Base-by-base conservation (phyloP, 768 basidiomycete species). In the Phylloporus sp. region DNA sequence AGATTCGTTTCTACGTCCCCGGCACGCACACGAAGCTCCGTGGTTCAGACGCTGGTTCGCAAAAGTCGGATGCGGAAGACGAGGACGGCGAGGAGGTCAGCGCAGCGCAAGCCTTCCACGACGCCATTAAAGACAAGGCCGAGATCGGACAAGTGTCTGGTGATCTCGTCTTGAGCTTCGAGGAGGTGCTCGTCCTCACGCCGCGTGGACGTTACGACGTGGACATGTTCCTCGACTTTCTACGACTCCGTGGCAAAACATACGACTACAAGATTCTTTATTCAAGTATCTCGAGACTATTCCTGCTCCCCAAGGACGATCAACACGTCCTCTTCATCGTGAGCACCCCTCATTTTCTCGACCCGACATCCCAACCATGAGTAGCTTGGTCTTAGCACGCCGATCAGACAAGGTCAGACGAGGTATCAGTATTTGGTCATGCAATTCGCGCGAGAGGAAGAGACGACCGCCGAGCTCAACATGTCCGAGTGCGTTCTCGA, bases 251-350 rank as follows among this genome's bases (percentile, higher is more conserved):
- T n/a, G 96, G 96, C 42, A 96, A 97, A 70, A 97, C 94, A 2
- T 98, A 98, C 69, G 96, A 99, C 67, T 99, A 99, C 77, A 93
- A 97, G 69, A 90, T 99, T 48, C 75, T 90, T 20, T 96, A 94
- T 68, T 76, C 79, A 29, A 87, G 86, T 52, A 90, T 99, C 56
- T 83, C 88, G 20, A 78, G 81, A 48, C 70, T 98, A 9, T 99
- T 98, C 76, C 74, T 98, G 20, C 74, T 99, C 5, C 96, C 96
- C 14, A 95, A 96, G 63, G 96, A 99, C 60, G 96, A 98, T 55
- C 81, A 89, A 43, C 95, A 97, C 61, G 86, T 96, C 28, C 75
- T 96, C 44, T 92, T 99, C 62, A 94, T 99, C 50, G 91, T 94
- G 60, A 53, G 89, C 69, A 3, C 44, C 22, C 6, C 1, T 44